Conservation (phyloP, 352 stramenopile species). For the Globisporangium lucens region DNA sequence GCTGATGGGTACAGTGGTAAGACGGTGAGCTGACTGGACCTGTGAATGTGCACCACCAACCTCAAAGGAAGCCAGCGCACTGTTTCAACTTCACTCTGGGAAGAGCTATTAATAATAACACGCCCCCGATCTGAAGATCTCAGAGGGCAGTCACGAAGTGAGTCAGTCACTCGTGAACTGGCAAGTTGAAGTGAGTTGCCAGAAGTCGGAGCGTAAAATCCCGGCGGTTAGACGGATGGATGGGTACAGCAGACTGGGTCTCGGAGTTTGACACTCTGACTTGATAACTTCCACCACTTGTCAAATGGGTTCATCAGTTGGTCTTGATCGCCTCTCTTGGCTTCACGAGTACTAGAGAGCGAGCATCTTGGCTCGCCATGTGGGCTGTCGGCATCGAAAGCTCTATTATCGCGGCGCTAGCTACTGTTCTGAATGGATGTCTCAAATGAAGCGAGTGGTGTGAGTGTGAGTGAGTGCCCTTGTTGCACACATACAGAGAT, state of each 20-base stretch:
- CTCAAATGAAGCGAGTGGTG: background rate
- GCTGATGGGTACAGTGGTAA: background rate
- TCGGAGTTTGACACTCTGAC: background rate
- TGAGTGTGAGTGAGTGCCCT: background rate
- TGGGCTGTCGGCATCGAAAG: constrained; percentile 1
- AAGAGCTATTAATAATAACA: background rate
- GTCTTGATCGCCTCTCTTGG: background rate
- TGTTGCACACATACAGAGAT: background rate
- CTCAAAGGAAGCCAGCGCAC: too few species aligned
- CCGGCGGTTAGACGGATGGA: background rate
- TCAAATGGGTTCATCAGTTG: background rate
- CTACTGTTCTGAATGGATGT: background rate
- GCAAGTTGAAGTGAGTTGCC: constrained; percentile 6
- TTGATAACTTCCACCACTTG: background rate
- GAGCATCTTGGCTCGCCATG: background rate
- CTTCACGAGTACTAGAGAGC: background rate
- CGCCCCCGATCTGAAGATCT: background rate
- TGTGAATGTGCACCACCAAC: background rate
- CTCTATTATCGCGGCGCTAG: background rate
- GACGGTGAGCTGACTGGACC: background rate
- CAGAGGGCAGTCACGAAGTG: background rate
- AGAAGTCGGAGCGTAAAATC: background rate
- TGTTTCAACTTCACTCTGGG: background rate
- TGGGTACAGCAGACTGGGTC: constrained; percentile 3
- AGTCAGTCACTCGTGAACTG: background rate